Evolutionary conservation across 768 basidiomycete species (phyloP).

Genomic region (Rhodocollybia butyracea): DNA sequence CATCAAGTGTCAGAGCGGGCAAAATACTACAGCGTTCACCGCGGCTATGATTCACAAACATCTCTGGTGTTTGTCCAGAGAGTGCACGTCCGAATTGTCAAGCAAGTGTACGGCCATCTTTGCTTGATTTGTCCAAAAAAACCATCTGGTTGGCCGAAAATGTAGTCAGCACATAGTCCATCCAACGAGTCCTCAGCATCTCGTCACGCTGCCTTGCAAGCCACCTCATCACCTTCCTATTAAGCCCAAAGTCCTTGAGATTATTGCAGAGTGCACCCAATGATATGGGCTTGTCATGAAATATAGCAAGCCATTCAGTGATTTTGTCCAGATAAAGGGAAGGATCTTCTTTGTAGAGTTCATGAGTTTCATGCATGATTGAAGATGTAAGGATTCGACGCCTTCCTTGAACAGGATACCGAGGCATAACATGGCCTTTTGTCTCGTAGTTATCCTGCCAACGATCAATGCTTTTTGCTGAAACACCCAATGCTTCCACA

Average conservation of each 20-base stretch:
- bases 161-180: conserved; percentile 1
- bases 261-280: conserved; percentile 10
- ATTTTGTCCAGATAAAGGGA: conserved; percentile 13
- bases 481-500: conserved; percentile 9
- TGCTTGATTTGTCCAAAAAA: conserved; percentile 25
- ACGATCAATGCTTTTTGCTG: background rate
- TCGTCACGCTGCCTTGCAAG: conserved; percentile 15
- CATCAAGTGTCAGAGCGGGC: conserved; percentile 29
- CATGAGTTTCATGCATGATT: background rate
- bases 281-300: conserved; percentile 14
- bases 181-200: conserved; percentile 7
- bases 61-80: conserved; percentile 19
- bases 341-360: conserved; percentile 7
- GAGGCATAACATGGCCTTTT: background rate
- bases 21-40: conserved; percentile 30
- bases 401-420: background rate
- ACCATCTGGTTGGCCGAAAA: conserved; percentile 9
- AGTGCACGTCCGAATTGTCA: conserved; percentile 25
- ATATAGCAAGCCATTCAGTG: conserved; percentile 10
- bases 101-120: conserved; percentile 25
- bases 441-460: background rate
- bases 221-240: conserved; percentile 13
- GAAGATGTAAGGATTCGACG: background rate
- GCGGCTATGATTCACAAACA: conserved; percentile 19
- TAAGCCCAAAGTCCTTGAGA: conserved; percentile 12